phyloP scores from a whole-genome alignment of 768 basidiomycete species.

The Lentinula sp. region DNA sequence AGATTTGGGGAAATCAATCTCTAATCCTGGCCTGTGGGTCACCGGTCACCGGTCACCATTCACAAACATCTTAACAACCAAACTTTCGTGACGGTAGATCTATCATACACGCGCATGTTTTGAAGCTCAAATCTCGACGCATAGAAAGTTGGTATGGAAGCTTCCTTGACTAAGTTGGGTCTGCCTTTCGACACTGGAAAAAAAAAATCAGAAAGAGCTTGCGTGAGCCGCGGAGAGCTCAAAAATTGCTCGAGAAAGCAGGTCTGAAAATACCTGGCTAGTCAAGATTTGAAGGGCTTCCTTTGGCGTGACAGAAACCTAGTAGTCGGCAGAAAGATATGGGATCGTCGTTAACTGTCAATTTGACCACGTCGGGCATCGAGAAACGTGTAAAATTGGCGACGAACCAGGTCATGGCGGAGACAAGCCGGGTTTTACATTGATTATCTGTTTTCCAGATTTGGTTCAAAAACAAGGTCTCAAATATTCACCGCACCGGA shows the following conservation, averaged over 20 bases:
- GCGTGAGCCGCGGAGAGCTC: background rate
- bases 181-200: background rate
- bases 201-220: background rate
- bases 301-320: conserved; percentile 45
- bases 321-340: conserved; percentile 20
- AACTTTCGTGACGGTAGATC: background rate
- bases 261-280: background rate
- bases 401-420: conserved; percentile 11
- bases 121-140: background rate
- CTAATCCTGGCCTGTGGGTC: background rate
- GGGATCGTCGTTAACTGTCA: conserved; percentile 25
- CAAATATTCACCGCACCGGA: background rate
- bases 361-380: conserved; percentile 31
- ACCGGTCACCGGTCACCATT: background rate
- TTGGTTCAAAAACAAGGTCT: background rate
- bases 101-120: background rate
- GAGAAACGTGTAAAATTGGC: conserved; percentile 33
- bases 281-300: conserved; percentile 14
- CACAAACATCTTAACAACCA: background rate
- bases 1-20: background rate
- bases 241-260: background rate
- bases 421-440: background rate
- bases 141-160: background rate
- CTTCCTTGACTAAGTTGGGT: background rate
- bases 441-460: conserved; percentile 1